Evolutionary conservation across 257 asterid genomes (phyloP), one percentile per base, ranked within the genome.

Genomic region (Euphrasia confusa): DNA sequence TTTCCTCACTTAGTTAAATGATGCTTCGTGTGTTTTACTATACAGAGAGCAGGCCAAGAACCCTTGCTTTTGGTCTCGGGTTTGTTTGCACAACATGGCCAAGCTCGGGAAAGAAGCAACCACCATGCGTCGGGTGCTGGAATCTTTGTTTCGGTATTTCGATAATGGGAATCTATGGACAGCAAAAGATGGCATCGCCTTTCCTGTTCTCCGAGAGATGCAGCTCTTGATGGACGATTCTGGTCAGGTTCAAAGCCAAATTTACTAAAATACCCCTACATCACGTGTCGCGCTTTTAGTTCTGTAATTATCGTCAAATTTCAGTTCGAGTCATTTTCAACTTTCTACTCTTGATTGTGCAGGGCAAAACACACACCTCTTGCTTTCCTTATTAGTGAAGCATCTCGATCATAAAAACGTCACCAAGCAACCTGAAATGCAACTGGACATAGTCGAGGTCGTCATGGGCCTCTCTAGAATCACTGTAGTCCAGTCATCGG

Each of bases 401-500:
- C 99, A 89, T 81, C 88, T 93, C 24, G 96, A 93, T 72, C 96
- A 89, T 75, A 93, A 87, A 75, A 85, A 76, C 63, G 88, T 93
- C 69, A 69, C 79, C 21, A 81, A 81, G 80, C 94, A 83, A 71
- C 99, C 90, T 7, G 84, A 74, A 55, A 87, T 89, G 85, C 96
- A 93, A 74, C 90, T 93, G 47, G 94, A 85, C 76, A 85, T 93
- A 71, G 85, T 93, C 72, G 73, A 82, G 78, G 94, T 87, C 47
- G 80, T 79, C 58, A 85, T 94, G 8, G 78, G 84, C 69, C 96
- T 93, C 72, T 84, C 87, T 66, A 78, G 64, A 57, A 79, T 79
- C 65, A 75, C 99, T 7, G 83, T 78, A 75, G 30, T 69, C 68
- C 79, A 81, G 68, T 71, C 83, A 12, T 93, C 99, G 3, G 85